Conservation (phyloP, 805 yeast genomes). For the Schizosaccharomyces octosporus region DNA sequence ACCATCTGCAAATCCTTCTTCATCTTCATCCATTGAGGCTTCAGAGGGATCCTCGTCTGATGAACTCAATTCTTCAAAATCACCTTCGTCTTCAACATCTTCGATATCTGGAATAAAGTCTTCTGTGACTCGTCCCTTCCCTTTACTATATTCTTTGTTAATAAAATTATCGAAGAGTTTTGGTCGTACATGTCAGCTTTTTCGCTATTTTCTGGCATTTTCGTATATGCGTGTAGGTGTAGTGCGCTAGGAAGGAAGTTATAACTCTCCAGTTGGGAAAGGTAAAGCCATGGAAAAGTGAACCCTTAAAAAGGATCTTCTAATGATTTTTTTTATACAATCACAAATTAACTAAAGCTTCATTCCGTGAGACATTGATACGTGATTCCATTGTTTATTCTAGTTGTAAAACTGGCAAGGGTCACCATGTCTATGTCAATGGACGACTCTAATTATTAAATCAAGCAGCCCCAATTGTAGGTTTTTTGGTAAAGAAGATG, state of each 20-base stretch:
- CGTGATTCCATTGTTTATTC: no score
- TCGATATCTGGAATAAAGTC: background rate
- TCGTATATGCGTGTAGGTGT: background rate
- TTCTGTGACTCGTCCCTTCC: background rate
- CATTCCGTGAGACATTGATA: no score
- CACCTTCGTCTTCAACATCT: background rate
- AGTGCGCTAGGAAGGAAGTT: background rate
- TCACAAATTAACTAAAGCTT: no score
- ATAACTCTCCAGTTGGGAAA: background rate
- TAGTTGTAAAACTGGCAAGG: no score
- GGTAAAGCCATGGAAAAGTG: no score
- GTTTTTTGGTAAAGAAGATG: no score
- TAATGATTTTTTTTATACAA: no score
- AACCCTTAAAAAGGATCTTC: no score
- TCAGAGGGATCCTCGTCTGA: background rate
- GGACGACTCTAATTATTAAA: no score
- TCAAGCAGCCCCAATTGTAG: no score
- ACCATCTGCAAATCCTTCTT: background rate
- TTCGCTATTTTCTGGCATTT: background rate
- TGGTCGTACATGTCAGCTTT: background rate
- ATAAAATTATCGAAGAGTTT: background rate
- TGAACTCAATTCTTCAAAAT: background rate
- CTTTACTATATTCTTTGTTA: background rate
- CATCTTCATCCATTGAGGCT: background rate
- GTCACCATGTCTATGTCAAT: no score